Base-by-base conservation (phyloP, 202 grass and related monocot genomes). In the Brachypodium distachyon region DNA sequence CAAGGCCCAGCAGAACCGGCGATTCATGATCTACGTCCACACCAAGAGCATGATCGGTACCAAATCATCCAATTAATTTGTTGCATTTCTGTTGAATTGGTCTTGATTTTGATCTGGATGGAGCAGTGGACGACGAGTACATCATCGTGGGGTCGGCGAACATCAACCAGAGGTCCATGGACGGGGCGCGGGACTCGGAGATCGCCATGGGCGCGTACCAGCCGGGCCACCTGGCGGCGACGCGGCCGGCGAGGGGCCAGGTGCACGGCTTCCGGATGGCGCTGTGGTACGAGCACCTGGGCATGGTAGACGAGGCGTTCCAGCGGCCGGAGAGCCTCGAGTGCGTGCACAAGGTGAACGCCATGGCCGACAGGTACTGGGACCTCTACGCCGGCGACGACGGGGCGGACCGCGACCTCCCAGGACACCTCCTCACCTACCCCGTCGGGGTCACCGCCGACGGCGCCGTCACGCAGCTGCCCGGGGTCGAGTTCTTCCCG, bases 121-220 rank as follows among this genome's bases (percentile, higher is more conserved):
- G n/a, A n/a, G n/a, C 86, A 86, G 91, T 92, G 58, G 96, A 98
- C 9, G 96, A 98, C 16, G 96, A 98, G 83, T 98, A 95, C 77
- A 92, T 95, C 58, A 92, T 95, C 46, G 83, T 93, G 11, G 91
- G 96, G 14, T 98, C 96, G 9, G 96, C 96, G 11, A 95, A 98
- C 83, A 95, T 98, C 74, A 98, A 98, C 78, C 89, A 98, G 80
- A 83, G 96, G 47, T 98, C 96, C 39, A 95, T 98, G 91, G 92
- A 92, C 21, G 91, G 96, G 17, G 83, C 82, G 26, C 50, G 96
- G 38, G 96, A 98, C 74, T 90, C 89, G 31, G 96, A 98, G 89
- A 98, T 98, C 66, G 96, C 91, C 33, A 95, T 95, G 89, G 96
- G 96, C 7, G 89, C 83, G 49, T 98, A 90, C 81, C 89, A 95